Evolutionary conservation across 2,329 filamentous ascomycete genomes (phyloP).

Genomic region (Calonectria ilicicola): DNA sequence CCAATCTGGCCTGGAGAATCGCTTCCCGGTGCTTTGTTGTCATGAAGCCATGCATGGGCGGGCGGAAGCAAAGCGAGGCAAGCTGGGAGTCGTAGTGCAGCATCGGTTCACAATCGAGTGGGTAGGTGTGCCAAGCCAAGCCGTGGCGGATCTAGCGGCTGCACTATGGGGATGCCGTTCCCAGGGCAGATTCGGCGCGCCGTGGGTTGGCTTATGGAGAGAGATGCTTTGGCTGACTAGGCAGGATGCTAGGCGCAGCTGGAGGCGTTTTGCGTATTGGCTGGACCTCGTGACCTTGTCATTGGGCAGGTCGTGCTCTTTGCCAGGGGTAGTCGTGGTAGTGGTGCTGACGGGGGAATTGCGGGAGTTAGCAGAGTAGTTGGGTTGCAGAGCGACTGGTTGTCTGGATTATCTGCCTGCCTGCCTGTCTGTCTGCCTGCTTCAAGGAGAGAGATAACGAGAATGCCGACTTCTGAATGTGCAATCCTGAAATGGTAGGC

Average conservation of each 20-base stretch:
- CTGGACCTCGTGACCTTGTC: background rate
- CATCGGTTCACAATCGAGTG: background rate
- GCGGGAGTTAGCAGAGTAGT: too few relatives aligned
- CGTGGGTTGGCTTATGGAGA: background rate
- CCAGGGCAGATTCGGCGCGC: constrained; percentile 3
- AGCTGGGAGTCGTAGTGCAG: background rate
- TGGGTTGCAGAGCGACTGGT: too few relatives aligned
- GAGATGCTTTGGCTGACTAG: background rate
- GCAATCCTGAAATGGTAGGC: background rate
- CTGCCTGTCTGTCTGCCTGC: too few relatives aligned
- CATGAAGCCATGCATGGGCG: constrained; percentile 13
- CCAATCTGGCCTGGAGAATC: background rate
- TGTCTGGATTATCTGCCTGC: too few relatives aligned
- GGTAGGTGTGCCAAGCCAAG: background rate
- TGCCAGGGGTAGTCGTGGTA: background rate
- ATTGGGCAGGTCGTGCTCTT: background rate
- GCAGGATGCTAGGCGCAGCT: background rate
- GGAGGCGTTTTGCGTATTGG: background rate
- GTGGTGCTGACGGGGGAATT: too few relatives aligned
- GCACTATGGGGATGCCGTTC: constrained; percentile 13
- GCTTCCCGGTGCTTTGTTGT: background rate
- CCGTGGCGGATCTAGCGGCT: constrained; percentile 23
- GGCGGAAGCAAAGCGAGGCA: constrained; percentile 3
- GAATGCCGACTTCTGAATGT: background rate
- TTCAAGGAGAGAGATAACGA: background rate